phyloP scores from a whole-genome alignment of 352 stramenopile species.

The Saprolegnia parasitica region DNA sequence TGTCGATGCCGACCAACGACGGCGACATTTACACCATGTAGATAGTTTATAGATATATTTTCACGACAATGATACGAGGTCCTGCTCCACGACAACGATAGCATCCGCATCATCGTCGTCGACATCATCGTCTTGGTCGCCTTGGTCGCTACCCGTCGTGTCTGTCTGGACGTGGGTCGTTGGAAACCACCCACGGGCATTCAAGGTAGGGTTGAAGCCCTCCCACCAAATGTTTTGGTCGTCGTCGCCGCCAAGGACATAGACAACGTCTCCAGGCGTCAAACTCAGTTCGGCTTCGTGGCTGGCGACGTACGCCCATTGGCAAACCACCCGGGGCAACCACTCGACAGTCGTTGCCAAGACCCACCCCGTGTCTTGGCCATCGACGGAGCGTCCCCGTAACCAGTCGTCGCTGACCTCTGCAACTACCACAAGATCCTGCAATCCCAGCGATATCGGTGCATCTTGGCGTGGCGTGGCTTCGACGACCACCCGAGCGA shows the following conservation, averaged over 20 bases:
- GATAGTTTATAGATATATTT: constrained; percentile 2
- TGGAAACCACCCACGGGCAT: constrained; percentile 17
- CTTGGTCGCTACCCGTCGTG: neutral
- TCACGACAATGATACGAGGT: neutral
- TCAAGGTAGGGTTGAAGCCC: neutral
- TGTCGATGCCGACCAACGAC: neutral
- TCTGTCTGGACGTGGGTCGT: constrained; percentile 6
- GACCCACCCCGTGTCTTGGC: neutral
- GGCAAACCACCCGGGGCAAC: neutral
- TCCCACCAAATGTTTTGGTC: neutral
- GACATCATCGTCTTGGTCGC: constrained; percentile 10
- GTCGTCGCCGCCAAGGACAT: constrained; percentile 5
- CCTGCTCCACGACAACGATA: neutral
- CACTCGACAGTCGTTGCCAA: constrained; percentile 22
- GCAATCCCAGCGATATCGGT: neutral
- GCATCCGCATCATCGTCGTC: neutral
- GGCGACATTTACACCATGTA: neutral
- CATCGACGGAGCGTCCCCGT: neutral
- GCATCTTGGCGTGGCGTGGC: neutral
- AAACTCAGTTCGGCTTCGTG: neutral
- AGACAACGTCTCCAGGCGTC: neutral
- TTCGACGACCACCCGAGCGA: constrained; percentile 1
- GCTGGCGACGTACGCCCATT: neutral
- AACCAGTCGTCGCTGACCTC: constrained; percentile 17
- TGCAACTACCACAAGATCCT: constrained; percentile 8